Base-by-base conservation (phyloP, 2,329 filamentous ascomycete species). In the Magnaporthiopsis incrustans region DNA sequence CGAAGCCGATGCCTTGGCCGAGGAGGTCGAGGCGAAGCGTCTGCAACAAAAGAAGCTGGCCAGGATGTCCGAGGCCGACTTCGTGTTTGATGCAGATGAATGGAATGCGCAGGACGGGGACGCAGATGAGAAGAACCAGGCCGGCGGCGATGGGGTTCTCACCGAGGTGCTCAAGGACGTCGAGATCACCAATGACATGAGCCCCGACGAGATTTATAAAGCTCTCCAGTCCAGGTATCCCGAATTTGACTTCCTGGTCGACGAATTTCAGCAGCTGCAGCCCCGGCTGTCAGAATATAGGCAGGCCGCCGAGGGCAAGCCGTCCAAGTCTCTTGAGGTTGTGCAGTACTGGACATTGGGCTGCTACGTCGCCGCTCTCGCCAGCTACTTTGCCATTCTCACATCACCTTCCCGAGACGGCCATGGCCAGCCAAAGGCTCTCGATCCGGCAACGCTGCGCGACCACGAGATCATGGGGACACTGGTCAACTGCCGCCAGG, bases 341-440 rank as follows among this genome's bases (percentile, higher is more conserved):
- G 81, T 91, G 65, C 95, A 94, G 74, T 88, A 90, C 73, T 88
- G 91, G 74, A 87, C 93, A 14, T 80, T 96, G 56, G 89, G 91
- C 6, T 91, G 92, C 66, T 98, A 99, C 73, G 81, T 98, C 30
- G 92, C 90, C 58, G 84, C 91, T 1, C 81, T 99, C 69, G 89
- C 90, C 61, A 93, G 97, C 86, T 99, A 99, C 76, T 97, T 99
- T 74, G 91, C 93, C 53, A 84, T 98, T 50, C 79, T 99, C n/a
- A 91, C 92, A 14, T 96, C 92, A 0, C 88, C 91, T 1, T 83
- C 88, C 2, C 82, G 87, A 61, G 85, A 87, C 65, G 78, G 79
- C 0, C 77, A 80, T 50, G 81, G 33, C 15, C 33, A 58, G n/a
- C 76, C 77, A 15, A 82, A 86, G 65, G 82, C 91, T 0, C 77